Evolutionary conservation across 73 alveolate species (phyloP).

Genomic region (Paramecium primaurelia): DNA sequence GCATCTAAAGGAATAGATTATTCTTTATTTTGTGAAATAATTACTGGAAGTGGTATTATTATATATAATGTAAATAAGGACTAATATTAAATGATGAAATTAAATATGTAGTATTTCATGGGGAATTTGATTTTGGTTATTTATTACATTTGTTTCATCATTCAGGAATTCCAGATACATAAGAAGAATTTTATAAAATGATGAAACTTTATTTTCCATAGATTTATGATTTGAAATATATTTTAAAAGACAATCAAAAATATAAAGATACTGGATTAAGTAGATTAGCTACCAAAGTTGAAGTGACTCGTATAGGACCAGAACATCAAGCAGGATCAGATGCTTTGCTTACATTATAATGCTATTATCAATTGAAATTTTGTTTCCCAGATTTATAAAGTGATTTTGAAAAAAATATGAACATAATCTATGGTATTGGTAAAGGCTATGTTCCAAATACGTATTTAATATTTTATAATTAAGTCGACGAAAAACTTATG

Average conservation of each 20-base stretch:
- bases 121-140: conserved; percentile 11
- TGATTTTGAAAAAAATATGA: not conserved
- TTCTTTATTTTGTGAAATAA: not conserved
- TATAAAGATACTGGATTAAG: conserved; percentile 16
- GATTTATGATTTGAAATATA: conserved; percentile 26
- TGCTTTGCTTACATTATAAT: conserved; percentile 12
- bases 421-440: conserved; percentile 14
- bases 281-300: conserved; percentile 4
- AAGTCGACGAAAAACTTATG: not conserved
- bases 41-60: not conserved
- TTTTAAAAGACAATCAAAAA: not conserved
- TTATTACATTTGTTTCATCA: not conserved
- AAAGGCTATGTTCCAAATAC: not conserved
- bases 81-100: not conserved
- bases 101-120: conserved; percentile 17
- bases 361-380: not conserved
- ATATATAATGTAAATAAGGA: not conserved
- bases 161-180: not conserved
- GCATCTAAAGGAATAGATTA: not conserved
- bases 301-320: conserved; percentile 1
- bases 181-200: not conserved
- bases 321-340: conserved; percentile 49
- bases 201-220: not conserved
- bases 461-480: not conserved
- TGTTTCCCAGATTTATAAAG: not conserved